A percentile compares a stretch with the other conserved stretches of the same genome.
Conservation (phyloP, 2,329 filamentous ascomycete genomes). For the Fusarium circinatum region DNA sequence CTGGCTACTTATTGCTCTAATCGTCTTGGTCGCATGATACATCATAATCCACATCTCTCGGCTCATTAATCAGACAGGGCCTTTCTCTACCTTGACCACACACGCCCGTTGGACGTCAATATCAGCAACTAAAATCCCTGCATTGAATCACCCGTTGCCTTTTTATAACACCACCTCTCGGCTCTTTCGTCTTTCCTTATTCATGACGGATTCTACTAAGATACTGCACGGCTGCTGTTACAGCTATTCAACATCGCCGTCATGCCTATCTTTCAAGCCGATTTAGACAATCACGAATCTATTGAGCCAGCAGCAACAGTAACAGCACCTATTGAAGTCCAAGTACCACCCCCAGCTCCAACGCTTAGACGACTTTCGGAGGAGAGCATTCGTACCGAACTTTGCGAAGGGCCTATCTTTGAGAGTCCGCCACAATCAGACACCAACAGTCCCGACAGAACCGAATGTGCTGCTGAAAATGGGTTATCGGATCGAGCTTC, state of each 20-base stretch:
- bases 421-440: slow-evolving; percentile 52
- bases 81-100: slow-evolving; percentile 6
- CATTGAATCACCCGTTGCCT: slow-evolving; percentile 3
- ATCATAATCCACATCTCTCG: slow-evolving; percentile 37
- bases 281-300: slow-evolving; percentile 53
- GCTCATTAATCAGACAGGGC: slow-evolving; percentile 13
- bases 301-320: slow-evolving; percentile 41
- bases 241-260: slow-evolving; percentile 36
- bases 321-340: slow-evolving; percentile 31
- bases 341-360: slow-evolving; percentile 16
- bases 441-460: slow-evolving; percentile 36
- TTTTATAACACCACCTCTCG: slow-evolving; percentile 1
- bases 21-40: slow-evolving; percentile 38
- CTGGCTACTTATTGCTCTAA: slow-evolving; percentile 20
- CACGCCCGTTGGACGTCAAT: background rate
- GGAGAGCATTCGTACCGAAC: slow-evolving; percentile 69
- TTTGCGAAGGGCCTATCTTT: slow-evolving; percentile 67
- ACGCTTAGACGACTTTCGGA: slow-evolving; percentile 58
- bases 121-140: slow-evolving; percentile 18
- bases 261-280: slow-evolving; percentile 70
- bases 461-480: slow-evolving; percentile 42
- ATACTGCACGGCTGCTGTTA: slow-evolving; percentile 48
- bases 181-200: slow-evolving; percentile 14
- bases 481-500: slow-evolving; percentile 73
- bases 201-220: slow-evolving; percentile 34